Percentiles rank a stretch among this genome's conserved stretches.
Evolutionary conservation across 2,329 filamentous ascomycete species (phyloP).

Genomic region (Colletotrichum gigasporum): DNA sequence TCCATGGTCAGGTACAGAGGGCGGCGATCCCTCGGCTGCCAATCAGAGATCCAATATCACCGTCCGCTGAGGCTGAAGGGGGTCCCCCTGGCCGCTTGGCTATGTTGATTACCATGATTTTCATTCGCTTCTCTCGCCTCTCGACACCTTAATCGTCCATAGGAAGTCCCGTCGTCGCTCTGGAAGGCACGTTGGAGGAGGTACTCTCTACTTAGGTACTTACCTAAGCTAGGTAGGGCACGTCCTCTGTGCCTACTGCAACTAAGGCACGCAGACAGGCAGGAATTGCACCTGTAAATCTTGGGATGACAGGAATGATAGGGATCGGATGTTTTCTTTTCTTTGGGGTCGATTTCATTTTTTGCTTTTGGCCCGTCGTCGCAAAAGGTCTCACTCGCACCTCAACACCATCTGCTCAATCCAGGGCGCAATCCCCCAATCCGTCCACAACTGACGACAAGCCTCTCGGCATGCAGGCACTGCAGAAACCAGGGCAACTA

Average conservation of each 20-base stretch:
- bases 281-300: background rate
- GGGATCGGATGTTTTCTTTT: background rate
- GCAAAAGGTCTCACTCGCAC: background rate
- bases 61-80: conserved; percentile 26
- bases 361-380: background rate
- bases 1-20: conserved; percentile 11
- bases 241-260: background rate
- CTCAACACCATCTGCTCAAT: background rate
- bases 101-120: conserved; percentile 25
- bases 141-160: conserved; percentile 21
- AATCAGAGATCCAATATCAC: conserved; percentile 15
- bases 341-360: no score
- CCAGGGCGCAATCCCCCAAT: background rate
- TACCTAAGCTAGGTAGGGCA: no score
- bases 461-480: background rate
- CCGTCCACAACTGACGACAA: background rate
- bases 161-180: background rate
- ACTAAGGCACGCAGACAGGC: background rate
- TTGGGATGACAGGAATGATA: conserved; percentile 13
- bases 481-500: background rate
- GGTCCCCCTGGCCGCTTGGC: conserved; percentile 6
- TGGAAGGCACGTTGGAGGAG: no score
- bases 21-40: conserved; percentile 17
- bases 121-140: conserved; percentile 17
- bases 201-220: no score